Conservation (phyloP, 139 green algal genomes). For the Mesotaenium endlicherianum region DNA sequence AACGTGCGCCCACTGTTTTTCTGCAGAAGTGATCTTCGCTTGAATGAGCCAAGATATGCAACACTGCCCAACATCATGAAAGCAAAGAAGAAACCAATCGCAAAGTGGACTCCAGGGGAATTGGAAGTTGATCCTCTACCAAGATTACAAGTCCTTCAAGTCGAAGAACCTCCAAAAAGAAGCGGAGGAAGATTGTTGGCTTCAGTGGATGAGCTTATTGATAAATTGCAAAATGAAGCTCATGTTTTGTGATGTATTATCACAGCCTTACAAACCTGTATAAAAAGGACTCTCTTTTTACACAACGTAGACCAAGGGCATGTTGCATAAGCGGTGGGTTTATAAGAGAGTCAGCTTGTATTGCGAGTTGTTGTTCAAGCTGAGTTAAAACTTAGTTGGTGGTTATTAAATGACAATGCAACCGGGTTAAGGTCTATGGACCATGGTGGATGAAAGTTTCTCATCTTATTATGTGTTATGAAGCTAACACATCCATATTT, state of each 20-base stretch:
- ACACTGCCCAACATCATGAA: conserved; percentile 91
- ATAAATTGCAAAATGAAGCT: conserved; percentile 64
- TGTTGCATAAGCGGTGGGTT: no score
- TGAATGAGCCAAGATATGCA: conserved; percentile 91
- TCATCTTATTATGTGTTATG: no score
- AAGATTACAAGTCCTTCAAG: conserved; percentile 55
- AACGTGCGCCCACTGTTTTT: neutral
- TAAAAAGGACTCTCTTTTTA: no score
- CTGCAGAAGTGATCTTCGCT: conserved; percentile 72
- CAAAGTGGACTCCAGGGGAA: conserved; percentile 56
- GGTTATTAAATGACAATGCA: no score
- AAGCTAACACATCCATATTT: no score
- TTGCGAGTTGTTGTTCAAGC: no score
- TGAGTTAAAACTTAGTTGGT: no score
- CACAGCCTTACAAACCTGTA: no score
- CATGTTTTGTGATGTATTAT: conserved; percentile 7
- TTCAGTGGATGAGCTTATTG: conserved; percentile 73
- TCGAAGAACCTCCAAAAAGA: conserved; percentile 69
- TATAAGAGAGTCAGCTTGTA: no score
- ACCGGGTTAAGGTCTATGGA: no score
- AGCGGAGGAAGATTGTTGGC: conserved; percentile 62
- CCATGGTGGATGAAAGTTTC: no score
- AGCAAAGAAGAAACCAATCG: conserved; percentile 87
- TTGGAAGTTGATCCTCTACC: conserved; percentile 58
- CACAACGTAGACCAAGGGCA: no score